phyloP scores from a whole-genome alignment of 768 basidiomycete species.

The Clitopilus passeckerianus region DNA sequence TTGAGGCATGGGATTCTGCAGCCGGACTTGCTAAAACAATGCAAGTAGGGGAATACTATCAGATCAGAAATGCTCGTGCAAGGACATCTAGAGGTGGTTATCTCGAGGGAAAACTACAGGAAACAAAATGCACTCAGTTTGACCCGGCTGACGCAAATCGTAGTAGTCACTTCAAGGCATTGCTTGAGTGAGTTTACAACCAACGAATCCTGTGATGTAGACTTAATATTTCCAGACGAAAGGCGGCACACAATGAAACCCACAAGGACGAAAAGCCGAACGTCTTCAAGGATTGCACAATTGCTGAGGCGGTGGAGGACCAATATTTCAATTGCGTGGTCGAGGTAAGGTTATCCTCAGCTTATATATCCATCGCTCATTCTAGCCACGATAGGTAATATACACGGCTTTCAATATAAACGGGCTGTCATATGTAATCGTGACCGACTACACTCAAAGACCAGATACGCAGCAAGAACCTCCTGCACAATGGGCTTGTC shows the following conservation, averaged over 20 bases:
- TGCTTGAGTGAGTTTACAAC: slow-evolving; percentile 42
- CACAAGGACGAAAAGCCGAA: slow-evolving; percentile 18
- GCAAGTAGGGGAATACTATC: slow-evolving; percentile 45
- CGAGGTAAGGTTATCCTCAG: slow-evolving; percentile 33
- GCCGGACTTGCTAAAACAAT: slow-evolving; percentile 34
- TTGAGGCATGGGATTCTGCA: slow-evolving; percentile 59
- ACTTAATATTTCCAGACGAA: slow-evolving; percentile 36
- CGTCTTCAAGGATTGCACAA: slow-evolving; percentile 36
- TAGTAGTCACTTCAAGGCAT: slow-evolving; percentile 34
- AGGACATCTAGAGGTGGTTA: slow-evolving; percentile 28
- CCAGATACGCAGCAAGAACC: slow-evolving; percentile 22
- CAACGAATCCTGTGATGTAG: not conserved
- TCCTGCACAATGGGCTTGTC: slow-evolving; percentile 26
- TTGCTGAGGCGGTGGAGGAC: slow-evolving; percentile 40
- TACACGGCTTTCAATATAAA: slow-evolving; percentile 27
- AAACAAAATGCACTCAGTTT: slow-evolving; percentile 40
- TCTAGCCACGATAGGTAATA: slow-evolving; percentile 37
- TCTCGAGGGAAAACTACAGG: slow-evolving; percentile 49
- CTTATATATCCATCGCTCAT: not conserved
- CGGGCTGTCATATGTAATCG: slow-evolving; percentile 38
- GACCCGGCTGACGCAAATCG: slow-evolving; percentile 29
- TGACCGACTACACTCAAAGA: slow-evolving; percentile 64
- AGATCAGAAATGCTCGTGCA: slow-evolving; percentile 48
- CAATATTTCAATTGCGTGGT: slow-evolving; percentile 51
- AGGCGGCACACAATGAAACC: slow-evolving; percentile 33